Evolutionary conservation across 108 stramenopile species (phyloP).

Genomic region (Pseudonitzschia pungens): DNA sequence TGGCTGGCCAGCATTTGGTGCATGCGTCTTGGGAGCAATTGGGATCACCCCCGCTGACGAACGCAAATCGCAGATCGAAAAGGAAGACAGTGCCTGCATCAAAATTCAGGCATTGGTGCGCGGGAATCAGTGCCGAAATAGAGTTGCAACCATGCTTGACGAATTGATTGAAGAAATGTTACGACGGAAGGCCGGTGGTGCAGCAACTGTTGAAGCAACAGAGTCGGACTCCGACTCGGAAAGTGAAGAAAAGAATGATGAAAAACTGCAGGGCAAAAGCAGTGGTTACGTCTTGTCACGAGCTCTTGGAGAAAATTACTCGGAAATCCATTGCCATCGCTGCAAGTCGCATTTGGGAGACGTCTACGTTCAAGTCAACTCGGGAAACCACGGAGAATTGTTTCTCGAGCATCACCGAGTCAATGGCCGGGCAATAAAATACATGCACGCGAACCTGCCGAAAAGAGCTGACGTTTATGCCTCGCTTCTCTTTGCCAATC

Average conservation of each 20-base stretch:
- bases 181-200: not conserved
- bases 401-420: slow-evolving; percentile 32
- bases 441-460: slow-evolving; percentile 27
- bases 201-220: not conserved
- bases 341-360: slow-evolving; percentile 38
- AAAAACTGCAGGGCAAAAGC: not conserved
- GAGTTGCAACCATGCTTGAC: slow-evolving; percentile 12
- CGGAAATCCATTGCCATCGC: slow-evolving; percentile 39
- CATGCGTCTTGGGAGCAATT: slow-evolving; percentile 27
- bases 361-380: slow-evolving; percentile 19
- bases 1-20: slow-evolving; percentile 42
- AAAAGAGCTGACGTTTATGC: slow-evolving; percentile 16
- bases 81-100: slow-evolving; percentile 18
- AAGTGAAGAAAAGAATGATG: not conserved
- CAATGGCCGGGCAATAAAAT: slow-evolving; percentile 36
- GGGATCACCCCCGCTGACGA: slow-evolving; percentile 21
- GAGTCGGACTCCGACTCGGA: not conserved
- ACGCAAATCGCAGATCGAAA: slow-evolving; percentile 21
- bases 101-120: slow-evolving; percentile 23
- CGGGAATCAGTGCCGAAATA: slow-evolving; percentile 8
- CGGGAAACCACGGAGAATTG: slow-evolving; percentile 9
- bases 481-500: slow-evolving; percentile 29
- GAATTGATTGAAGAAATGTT: slow-evolving; percentile 21
- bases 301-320: slow-evolving; percentile 9
- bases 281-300: not conserved